These are phyloP conservation scores for Fusarium cicatricum DNA, from an alignment of 2,329 filamentous ascomycete genomes.

Conservation along the genomic window DNA sequence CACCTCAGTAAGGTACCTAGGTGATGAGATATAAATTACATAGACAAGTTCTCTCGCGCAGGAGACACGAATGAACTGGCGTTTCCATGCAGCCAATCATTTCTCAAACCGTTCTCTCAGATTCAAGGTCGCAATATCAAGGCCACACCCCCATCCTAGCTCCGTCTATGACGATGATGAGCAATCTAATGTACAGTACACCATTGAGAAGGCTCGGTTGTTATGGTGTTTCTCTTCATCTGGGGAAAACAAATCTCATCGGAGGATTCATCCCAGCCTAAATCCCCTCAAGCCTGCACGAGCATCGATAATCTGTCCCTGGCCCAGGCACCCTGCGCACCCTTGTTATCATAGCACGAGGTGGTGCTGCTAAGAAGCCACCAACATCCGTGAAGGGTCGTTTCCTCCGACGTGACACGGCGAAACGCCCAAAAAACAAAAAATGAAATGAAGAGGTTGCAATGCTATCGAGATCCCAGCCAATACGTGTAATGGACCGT, in stretches of 20 bases:
- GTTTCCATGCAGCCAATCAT: neutral
- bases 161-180: too few relatives aligned
- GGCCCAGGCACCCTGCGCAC: too few relatives aligned
- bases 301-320: slow-evolving; percentile 1
- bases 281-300: too few relatives aligned
- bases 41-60: too few relatives aligned
- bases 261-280: too few relatives aligned
- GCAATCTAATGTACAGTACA: too few relatives aligned
- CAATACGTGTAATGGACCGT: slow-evolving; percentile 20
- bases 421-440: slow-evolving; percentile 9
- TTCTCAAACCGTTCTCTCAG: neutral
- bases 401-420: slow-evolving; percentile 2
- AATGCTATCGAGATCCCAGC: slow-evolving; percentile 22
- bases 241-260: neutral
- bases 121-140: neutral
- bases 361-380: slow-evolving; percentile 5
- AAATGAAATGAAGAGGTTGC: slow-evolving; percentile 22
- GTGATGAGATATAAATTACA: too few relatives aligned
- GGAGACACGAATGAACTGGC: too few relatives aligned
- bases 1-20: too few relatives aligned
- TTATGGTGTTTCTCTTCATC: neutral
- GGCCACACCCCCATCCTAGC: too few relatives aligned
- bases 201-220: too few relatives aligned
- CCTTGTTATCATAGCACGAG: neutral
- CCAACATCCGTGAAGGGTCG: slow-evolving; percentile 5